Conservation (phyloP, 805 yeast genomes). For the Metschnikowia amazonensis region DNA sequence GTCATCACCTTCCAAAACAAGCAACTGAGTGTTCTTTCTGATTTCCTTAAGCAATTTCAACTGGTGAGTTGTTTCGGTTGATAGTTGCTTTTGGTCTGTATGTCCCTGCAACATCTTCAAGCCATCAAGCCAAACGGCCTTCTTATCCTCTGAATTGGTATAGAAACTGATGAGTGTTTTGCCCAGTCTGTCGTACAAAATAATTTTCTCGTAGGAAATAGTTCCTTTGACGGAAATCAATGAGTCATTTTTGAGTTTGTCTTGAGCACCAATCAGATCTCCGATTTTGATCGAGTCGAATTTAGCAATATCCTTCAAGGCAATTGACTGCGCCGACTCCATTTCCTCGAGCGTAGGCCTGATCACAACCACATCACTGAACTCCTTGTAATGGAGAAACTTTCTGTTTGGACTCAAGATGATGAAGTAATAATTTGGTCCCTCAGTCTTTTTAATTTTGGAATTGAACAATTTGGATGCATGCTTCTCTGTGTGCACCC, state of each 20-base stretch:
- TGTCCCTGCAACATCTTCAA: constrained; percentile 45
- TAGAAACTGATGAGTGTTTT: constrained; percentile 54
- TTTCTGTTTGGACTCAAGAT: constrained; percentile 65
- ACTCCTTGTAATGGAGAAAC: constrained; percentile 58
- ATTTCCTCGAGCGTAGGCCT: constrained; percentile 58
- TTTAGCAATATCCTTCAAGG: constrained; percentile 47
- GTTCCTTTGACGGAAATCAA: constrained; percentile 57
- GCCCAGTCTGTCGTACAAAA: constrained; percentile 42
- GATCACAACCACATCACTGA: constrained; percentile 40
- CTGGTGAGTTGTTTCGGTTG: constrained; percentile 36
- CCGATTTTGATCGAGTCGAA: constrained; percentile 51
- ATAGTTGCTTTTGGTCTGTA: constrained; percentile 29
- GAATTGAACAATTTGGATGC: constrained; percentile 28
- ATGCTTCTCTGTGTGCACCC: constrained; percentile 69
- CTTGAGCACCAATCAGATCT: constrained; percentile 39
- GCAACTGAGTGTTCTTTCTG: constrained; percentile 38
- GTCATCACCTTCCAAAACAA: constrained; percentile 29
- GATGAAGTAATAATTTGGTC: constrained; percentile 47
- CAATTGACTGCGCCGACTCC: constrained; percentile 50
- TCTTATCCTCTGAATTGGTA: constrained; percentile 65
- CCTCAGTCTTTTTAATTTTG: constrained; percentile 17
- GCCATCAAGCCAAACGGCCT: constrained; percentile 78
- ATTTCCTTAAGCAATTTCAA: constrained; percentile 32
- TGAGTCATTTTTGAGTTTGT: constrained; percentile 38
- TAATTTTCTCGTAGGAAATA: constrained; percentile 53